Base-by-base conservation (phyloP, 2,329 filamentous ascomycete species). In the Bipolaris bicolor region DNA sequence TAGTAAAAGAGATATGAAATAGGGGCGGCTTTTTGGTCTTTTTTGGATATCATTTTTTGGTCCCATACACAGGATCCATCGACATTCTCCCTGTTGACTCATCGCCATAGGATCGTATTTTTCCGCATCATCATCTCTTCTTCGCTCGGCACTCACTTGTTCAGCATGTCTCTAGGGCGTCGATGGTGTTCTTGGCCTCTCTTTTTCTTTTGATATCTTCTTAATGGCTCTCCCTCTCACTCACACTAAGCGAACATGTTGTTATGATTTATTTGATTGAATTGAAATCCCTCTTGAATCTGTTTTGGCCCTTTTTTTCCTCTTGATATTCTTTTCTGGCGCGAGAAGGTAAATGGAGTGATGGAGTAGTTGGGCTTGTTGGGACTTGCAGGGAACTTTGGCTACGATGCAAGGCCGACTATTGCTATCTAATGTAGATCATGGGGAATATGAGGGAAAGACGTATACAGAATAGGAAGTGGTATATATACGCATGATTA, bases 1-100 rank as follows among this genome's bases (percentile, higher is more conserved):
- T 72, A 65, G 46, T 24, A 1, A 37, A 20, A 20, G 9, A 22
- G 3, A n/a, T 15, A n/a, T 16, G 3, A 15, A 26, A 26, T 16
- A 16, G 13, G 15, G 40, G n/a, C 40, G 29, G 29, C 29, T n/a
- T 26, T 26, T n/a, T 26, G 22, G 40, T 43, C 20, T 22, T 41
- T 22, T 41, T 39, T 18, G 29, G 29, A 31, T 31, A 11, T 31
- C 29, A 31, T 11, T 13, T 31, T 31, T 31, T 31, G 29, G 29
- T 13, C 10, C 29, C 29, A 11, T 31, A 11, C 4, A 31, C 10
- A 13, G 29, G 10, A 31, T 31, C 29, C 29, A 31, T 31, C 3
- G 29, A 31, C 29, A 31, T 31, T 36, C 15, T 36, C 34, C n/a
- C 18, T 22, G 5, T 24, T n/a, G 20, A 24, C 18, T 31, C 6